phyloP scores from a whole-genome alignment of 768 basidiomycete genomes.

The Boletus pseudo-olivaceus region DNA sequence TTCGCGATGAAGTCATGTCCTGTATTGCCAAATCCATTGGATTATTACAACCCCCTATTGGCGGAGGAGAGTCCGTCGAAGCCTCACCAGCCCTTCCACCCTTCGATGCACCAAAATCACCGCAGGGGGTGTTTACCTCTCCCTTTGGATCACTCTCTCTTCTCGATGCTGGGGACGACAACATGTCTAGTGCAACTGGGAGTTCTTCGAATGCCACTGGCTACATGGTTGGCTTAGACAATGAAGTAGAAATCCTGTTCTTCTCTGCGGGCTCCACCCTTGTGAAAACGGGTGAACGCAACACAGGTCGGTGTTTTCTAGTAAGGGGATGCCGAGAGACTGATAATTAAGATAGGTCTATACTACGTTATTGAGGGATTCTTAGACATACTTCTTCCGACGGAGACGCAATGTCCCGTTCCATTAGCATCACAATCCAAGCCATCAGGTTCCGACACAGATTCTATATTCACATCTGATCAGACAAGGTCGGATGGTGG shows the following conservation, averaged over 20 bases:
- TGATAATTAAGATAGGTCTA: conserved; percentile 45
- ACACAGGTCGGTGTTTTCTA: conserved; percentile 57
- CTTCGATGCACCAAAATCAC: conserved; percentile 36
- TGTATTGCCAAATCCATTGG: conserved; percentile 98
- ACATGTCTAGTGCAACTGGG: conserved; percentile 62
- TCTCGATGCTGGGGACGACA: conserved; percentile 67
- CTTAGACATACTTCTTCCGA: conserved; percentile 82
- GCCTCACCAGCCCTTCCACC: conserved; percentile 62
- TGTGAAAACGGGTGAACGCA: conserved; percentile 85
- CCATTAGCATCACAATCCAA: conserved; percentile 16
- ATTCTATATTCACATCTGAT: conserved; percentile 36
- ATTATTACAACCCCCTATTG: conserved; percentile 80
- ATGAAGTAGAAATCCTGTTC: conserved; percentile 94
- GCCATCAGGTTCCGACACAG: conserved; percentile 30
- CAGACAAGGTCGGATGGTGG: conserved; percentile 25
- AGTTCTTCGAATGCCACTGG: conserved; percentile 48
- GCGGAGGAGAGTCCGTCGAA: conserved; percentile 61
- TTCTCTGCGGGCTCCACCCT: conserved; percentile 84
- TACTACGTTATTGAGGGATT: conserved; percentile 97
- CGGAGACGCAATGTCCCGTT: conserved; percentile 10
- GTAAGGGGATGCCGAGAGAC: not conserved
- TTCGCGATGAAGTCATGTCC: conserved; percentile 96
- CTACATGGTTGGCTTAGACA: conserved; percentile 83
- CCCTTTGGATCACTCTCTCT: conserved; percentile 75
- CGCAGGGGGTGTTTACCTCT: conserved; percentile 45